Percentiles rank a stretch among this genome's conserved stretches.
phyloP scores from a whole-genome alignment of 2,329 filamentous ascomycete species.

The Pyrenochaeta sp. region DNA sequence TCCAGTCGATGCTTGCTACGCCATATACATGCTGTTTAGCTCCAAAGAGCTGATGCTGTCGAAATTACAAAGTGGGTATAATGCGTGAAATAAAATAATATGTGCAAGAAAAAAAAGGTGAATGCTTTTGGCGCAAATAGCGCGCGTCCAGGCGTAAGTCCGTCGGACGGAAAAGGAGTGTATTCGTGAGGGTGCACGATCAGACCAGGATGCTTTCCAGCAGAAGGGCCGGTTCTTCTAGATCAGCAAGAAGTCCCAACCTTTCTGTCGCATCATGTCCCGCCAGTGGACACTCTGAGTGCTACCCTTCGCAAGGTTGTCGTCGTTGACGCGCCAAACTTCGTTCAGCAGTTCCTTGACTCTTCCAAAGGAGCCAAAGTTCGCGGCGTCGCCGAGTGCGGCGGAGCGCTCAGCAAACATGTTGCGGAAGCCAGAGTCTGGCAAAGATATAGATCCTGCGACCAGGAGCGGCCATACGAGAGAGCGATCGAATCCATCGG shows the following conservation, averaged over 20 bases:
- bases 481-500: constrained; percentile 85
- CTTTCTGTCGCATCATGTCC: constrained; percentile 89
- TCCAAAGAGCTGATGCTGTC: constrained; percentile 32
- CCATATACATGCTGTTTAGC: constrained; percentile 35
- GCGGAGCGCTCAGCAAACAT: constrained; percentile 80
- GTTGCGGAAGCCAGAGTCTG: constrained; percentile 76
- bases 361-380: constrained; percentile 85
- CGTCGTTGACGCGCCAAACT: constrained; percentile 81
- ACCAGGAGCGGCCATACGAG: constrained; percentile 94
- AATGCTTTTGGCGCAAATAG: constrained; percentile 33
- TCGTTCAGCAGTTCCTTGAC: constrained; percentile 81
- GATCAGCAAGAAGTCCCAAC: constrained; percentile 93
- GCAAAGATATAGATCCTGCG: constrained; percentile 78
- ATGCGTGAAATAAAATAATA: constrained; percentile 43
- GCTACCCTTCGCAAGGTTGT: constrained; percentile 59
- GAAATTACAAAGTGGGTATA: constrained; percentile 54
- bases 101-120: constrained; percentile 47
- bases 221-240: constrained; percentile 54
- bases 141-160: constrained; percentile 10
- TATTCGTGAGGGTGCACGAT: constrained; percentile 29
- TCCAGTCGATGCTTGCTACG: constrained; percentile 32
- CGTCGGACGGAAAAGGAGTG: constrained; percentile 31
- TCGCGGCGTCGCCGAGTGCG: constrained; percentile 77
- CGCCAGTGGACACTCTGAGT: constrained; percentile 86
- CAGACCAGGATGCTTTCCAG: constrained; percentile 51